These are phyloP conservation scores for Xylariaceae sp. DNA, from an alignment of 2,329 filamentous ascomycete species.

Conservation along the genomic window DNA sequence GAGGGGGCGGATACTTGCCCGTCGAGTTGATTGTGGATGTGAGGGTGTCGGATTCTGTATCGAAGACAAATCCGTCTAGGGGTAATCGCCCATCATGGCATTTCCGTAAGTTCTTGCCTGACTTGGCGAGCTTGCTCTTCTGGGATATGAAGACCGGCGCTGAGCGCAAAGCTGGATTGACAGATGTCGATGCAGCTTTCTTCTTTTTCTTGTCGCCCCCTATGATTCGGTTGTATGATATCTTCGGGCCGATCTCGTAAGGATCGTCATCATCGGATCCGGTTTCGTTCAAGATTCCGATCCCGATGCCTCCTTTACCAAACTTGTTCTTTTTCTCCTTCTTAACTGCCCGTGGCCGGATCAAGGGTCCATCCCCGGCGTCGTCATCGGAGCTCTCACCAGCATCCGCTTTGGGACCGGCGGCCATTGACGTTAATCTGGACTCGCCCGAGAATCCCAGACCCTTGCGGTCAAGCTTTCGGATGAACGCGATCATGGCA, in stretches of 20 bases:
- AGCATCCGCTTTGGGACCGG: constrained; percentile 20
- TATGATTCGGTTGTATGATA: constrained; percentile 79
- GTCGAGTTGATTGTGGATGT: constrained; percentile 38
- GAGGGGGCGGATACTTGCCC: constrained; percentile 56
- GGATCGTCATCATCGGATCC: constrained; percentile 94
- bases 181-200: constrained; percentile 39
- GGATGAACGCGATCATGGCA: constrained; percentile 59
- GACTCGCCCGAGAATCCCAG: constrained; percentile 62
- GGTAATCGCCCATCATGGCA: constrained; percentile 82
- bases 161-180: constrained; percentile 60
- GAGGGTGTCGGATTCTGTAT: constrained; percentile 45
- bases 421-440: constrained; percentile 38
- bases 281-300: constrained; percentile 86
- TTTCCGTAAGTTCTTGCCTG: constrained; percentile 52
- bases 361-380: constrained; percentile 36
- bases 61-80: constrained; percentile 74
- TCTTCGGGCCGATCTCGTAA: constrained; percentile 85
- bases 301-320: constrained; percentile 68
- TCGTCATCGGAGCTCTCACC: constrained; percentile 38
- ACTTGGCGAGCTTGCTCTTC: constrained; percentile 40
- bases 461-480: constrained; percentile 66
- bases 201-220: constrained; percentile 77
- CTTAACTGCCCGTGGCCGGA: constrained; percentile 27
- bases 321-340: constrained; percentile 47
- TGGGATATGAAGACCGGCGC: constrained; percentile 76